phyloP scores from a whole-genome alignment of 805 yeast genomes.

The Lipomyces lipofer region DNA sequence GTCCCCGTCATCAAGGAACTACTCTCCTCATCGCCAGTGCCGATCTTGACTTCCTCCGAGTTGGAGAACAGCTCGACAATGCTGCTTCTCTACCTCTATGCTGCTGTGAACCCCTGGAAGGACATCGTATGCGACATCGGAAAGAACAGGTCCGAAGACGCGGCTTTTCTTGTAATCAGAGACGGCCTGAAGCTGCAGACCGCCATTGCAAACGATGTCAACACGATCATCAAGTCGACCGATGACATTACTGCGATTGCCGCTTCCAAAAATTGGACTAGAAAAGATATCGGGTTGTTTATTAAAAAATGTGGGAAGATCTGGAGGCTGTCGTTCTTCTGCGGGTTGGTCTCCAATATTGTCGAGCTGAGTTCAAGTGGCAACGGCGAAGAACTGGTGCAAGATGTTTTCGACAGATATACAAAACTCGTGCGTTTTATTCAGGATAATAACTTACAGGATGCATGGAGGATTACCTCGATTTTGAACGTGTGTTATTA shows the following conservation, averaged over 20 bases:
- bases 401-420: constrained; percentile 11
- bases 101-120: constrained; percentile 54
- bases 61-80: constrained; percentile 24
- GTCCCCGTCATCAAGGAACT: constrained; percentile 1
- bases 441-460: constrained; percentile 41
- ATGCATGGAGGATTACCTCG: constrained; percentile 58
- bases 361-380: constrained; percentile 3
- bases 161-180: constrained; percentile 54
- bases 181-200: constrained; percentile 71
- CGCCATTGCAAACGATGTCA: constrained; percentile 43
- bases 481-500: constrained; percentile 54
- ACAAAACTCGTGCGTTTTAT: constrained; percentile 37
- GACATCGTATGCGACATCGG: constrained; percentile 32
- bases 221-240: constrained; percentile 46
- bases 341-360: constrained; percentile 36
- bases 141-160: constrained; percentile 34
- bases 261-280: not conserved
- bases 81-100: constrained; percentile 49
- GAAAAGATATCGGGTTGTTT: constrained; percentile 51
- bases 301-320: constrained; percentile 52
- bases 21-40: not conserved
- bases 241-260: constrained; percentile 31
- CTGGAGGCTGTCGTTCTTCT: constrained; percentile 49
- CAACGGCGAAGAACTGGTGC: not conserved
- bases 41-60: constrained; percentile 5